A percentile compares a stretch with the other conserved stretches of the same genome.
phyloP scores from a whole-genome alignment of 495 filamentous ascomycete genomes.

The Penicillium cinerascens region DNA sequence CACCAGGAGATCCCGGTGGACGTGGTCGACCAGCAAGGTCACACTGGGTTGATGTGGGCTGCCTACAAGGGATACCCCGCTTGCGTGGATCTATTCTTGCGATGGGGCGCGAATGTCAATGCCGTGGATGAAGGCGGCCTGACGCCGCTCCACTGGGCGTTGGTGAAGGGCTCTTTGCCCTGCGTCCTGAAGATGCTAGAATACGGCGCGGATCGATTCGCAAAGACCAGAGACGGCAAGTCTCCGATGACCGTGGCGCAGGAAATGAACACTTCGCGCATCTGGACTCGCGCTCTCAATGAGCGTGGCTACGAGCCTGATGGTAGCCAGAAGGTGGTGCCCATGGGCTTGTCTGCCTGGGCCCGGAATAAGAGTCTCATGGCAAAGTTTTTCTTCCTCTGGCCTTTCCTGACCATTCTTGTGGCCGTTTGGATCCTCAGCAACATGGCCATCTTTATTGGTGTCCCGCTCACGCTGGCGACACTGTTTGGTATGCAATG shows the following conservation, averaged over 20 bases:
- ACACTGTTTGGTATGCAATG: slow-evolving; percentile 72
- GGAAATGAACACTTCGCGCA: slow-evolving; percentile 80
- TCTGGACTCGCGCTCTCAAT: slow-evolving; percentile 79
- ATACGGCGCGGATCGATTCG: slow-evolving; percentile 90
- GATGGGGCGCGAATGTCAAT: slow-evolving; percentile 94
- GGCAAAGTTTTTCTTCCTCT: slow-evolving; percentile 86
- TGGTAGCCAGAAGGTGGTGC: slow-evolving; percentile 60
- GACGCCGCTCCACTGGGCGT: slow-evolving; percentile 91
- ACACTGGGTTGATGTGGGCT: slow-evolving; percentile 97
- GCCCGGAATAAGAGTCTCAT: slow-evolving; percentile 75
- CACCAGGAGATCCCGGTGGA: slow-evolving; percentile 95
- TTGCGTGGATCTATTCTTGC: slow-evolving; percentile 87
- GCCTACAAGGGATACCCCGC: slow-evolving; percentile 92
- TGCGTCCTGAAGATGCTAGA: slow-evolving; percentile 91
- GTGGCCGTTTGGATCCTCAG: slow-evolving; percentile 67
- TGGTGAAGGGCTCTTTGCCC: slow-evolving; percentile 82
- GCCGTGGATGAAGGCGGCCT: slow-evolving; percentile 87
- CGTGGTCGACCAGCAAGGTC: slow-evolving; percentile 78
- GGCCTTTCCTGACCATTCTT: slow-evolving; percentile 76
- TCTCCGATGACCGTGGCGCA: slow-evolving; percentile 76
- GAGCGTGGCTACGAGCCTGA: slow-evolving; percentile 83
- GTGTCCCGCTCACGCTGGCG: slow-evolving; percentile 64
- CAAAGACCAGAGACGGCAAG: slow-evolving; percentile 81
- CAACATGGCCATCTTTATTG: slow-evolving; percentile 67
- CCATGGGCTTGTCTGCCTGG: slow-evolving; percentile 46